phyloP scores from a whole-genome alignment of 2,329 filamentous ascomycete species.

The Raffaelea ambrosiae region DNA sequence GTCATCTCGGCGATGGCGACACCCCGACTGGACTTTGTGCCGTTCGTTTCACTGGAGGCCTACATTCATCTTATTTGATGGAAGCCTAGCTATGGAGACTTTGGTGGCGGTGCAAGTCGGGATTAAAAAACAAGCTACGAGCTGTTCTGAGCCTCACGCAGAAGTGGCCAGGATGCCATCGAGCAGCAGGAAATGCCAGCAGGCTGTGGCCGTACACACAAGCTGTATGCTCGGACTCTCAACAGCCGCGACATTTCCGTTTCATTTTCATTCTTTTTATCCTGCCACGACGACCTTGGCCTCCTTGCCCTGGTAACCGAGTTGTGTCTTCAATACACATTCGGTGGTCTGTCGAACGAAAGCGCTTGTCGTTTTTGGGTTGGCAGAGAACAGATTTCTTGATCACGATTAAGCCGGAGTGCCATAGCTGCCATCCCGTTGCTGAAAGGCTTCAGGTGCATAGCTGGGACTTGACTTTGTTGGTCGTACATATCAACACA shows the following conservation, averaged over 20 bases:
- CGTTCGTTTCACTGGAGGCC: no score
- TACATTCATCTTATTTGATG: no score
- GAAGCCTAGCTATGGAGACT: no score
- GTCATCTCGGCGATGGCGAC: no score
- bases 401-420: conserved; percentile 99
- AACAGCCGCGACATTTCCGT: neutral
- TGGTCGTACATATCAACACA: conserved; percentile 60
- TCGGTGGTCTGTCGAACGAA: conserved; percentile 70
- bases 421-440: conserved; percentile 66
- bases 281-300: conserved; percentile 47
- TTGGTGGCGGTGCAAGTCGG: no score
- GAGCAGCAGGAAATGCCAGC: no score
- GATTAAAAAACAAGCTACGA: no score
- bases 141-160: no score
- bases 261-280: neutral
- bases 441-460: conserved; percentile 72
- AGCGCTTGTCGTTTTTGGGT: conserved; percentile 5
- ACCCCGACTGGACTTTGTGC: no score
- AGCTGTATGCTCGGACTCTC: no score
- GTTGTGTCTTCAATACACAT: conserved; percentile 55
- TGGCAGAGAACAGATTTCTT: conserved; percentile 62
- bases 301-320: conserved; percentile 52
- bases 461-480: conserved; percentile 96
- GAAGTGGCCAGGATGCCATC: no score
- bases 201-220: no score